Evolutionary conservation across 768 basidiomycete genomes (phyloP), one percentile per base, ranked within the genome.

Genomic region (Lactarius hatsudake): DNA sequence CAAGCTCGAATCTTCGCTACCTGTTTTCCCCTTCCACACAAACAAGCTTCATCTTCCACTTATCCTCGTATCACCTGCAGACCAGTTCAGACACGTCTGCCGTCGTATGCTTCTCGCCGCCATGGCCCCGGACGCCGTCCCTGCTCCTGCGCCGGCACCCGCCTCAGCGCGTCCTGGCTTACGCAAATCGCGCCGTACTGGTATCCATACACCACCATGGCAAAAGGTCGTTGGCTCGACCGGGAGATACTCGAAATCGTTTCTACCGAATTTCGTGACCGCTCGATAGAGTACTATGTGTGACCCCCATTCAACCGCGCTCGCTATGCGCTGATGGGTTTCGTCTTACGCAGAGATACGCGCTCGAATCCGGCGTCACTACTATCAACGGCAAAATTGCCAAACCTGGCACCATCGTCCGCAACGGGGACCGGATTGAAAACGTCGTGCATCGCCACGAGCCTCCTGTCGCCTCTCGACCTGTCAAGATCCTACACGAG

Each of bases 401-500:
- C 2, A 83, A 81, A 36, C 89, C 93, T 6, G 86, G 90, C 63
- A 90, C 88, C 9, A 82, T 96, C 17, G 81, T 99, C 58, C 81
- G 80, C 66, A 89, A 96, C 71, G 94, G 94, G 9, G 96, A 99
- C 76, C 83, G 92, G 32, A 88, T 97, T 60, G 93, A 96, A 93
- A 97, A 98, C 73, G 84, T 96, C 17, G 93, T 96, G 17, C 94
- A 96, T 76, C 83, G 94, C n/a, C 97, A 99, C 75, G 97, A 99
- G 77, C 97, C 97, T 6, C 94, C 97, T 3, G 89, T 99, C 4
- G 89, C 94, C 1, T 86, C 89, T 2, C 90, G 82, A 5, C 91
- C 92, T 1, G 87, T 98, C 62, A 85, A 87, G 69, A 82, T 98
- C 43, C 77, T 98, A 4, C 81, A 88, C 60, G 86, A 89, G 65